phyloP scores from a whole-genome alignment of 129 eudicot genomes.

The Saposhnikovia divaricata region DNA sequence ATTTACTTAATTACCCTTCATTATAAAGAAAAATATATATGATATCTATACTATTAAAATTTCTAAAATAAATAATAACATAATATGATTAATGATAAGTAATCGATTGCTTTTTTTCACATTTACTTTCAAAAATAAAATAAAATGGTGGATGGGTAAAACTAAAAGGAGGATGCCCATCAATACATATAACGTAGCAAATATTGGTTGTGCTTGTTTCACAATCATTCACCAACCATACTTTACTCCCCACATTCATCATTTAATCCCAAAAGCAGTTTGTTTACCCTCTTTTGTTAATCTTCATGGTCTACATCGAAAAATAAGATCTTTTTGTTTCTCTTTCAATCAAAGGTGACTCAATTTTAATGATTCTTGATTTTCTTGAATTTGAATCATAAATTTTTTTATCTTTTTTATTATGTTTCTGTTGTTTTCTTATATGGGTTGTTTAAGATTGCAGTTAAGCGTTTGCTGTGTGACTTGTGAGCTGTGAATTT shows the following conservation, averaged over 20 bases:
- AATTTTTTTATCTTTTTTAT: background rate
- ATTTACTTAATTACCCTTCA: no score
- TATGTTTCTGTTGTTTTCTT: background rate
- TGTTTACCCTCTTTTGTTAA: background rate
- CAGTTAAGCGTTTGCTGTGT: background rate
- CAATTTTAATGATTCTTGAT: background rate
- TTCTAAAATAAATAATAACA: no score
- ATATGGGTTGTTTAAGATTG: background rate
- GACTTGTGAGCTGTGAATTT: background rate
- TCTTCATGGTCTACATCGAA: background rate
- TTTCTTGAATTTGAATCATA: background rate
- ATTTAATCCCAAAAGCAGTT: conserved; percentile 1
- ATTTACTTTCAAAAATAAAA: no score
- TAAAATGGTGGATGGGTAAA: background rate
- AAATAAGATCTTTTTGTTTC: background rate
- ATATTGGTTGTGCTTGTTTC: background rate
- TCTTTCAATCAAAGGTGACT: background rate
- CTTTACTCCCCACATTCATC: background rate
- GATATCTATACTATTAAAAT: no score
- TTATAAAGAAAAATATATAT: no score
- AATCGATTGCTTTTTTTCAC: no score
- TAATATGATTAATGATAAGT: no score
- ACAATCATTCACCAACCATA: background rate
- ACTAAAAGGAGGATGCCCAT: background rate
- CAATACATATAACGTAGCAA: background rate